Evolutionary conservation across 2,329 filamentous ascomycete species (phyloP), one percentile per base, ranked within the genome.

Genomic region (Xylariaceae sp.): DNA sequence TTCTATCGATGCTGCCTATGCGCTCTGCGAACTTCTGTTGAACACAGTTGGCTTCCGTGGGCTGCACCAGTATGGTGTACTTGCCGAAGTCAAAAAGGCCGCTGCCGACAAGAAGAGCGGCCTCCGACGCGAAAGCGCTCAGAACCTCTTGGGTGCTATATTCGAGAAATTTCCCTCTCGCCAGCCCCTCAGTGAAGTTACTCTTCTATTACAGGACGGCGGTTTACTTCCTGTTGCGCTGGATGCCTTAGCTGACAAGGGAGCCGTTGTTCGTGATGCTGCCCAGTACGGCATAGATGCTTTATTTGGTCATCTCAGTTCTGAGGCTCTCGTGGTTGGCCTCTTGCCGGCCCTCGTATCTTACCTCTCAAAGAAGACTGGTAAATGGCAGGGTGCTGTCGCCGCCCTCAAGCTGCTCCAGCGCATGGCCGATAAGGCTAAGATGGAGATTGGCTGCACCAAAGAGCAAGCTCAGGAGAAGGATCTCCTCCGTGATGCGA

Each of bases 351-450:
- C 83, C 12, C 76, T 99, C 41, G 74, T 78, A 59, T 73, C 79
- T 50, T 97, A 97, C 70, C 79, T 99, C 32, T 78, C 79, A 68
- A 95, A 90, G 74, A 84, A 83, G 67, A 88, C 90, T 12, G 91
- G 89, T 62, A 99, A 99, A 75, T 99, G 94, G 94, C 94, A 99
- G 74, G 94, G 94, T 57, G 89, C 89, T 12, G 89, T 96, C 51
- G 91, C 88, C 57, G 94, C 89, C 45, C 87, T 87, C 68, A 85
- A 87, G 71, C 73, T 97, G 60, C 76, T 99, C 55, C 91, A 94
- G 70, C 89, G 86, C 72, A 95, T 97, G 87, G 94, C 94, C 47
- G 88, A 95, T 70, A 96, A 95, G 78, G 89, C 92, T 41, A 88
- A 95, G 79, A 85, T 95, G 71, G 85, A 87, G 53, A 83, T 89